Evolutionary conservation across 2,329 filamentous ascomycete species (phyloP), one percentile per base, ranked within the genome.

Genomic region (Paecilomyces variotii): DNA sequence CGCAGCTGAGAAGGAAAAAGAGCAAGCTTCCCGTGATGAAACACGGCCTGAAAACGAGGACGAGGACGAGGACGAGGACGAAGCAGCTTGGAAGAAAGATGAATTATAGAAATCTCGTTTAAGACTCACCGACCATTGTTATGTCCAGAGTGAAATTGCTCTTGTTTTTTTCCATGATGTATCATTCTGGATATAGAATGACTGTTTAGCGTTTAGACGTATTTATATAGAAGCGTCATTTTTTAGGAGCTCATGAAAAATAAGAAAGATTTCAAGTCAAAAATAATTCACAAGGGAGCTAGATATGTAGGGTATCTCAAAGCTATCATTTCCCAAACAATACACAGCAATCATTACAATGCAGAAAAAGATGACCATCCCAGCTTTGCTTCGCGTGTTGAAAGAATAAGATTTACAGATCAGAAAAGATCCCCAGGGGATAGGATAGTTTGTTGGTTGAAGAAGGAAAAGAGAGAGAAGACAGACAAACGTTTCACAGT

Each of bases 21-120:
- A 49, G 53, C n/a, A 35, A 26, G 55, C 35, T 62, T 56, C 60
- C 64, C 39, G 55, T 60, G 34, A 60, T 28, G 61, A 63, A 24
- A 59, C 28, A 25, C 57, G 56, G 27, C 28, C 59, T 53, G 61
- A 64, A 35, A 56, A 60, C 12, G 50, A 61, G 4, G 58, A 19
- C 19, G 19, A 19, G 19, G 19, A 19, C 19, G 19, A 19, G 19
- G 19, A 59, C 25, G 56, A 56, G 54, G 59, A 62, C 60, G 61
- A 55, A 61, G 62, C 25, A 61, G 62, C 35, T 57, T 64, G 51
- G 57, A 65, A 62, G 32, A 72, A 74, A 57, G 68, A 72, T 66
- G 69, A 73, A 59, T 60, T 73, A 61, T 72, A 71, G 64, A 62
- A 25, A 55, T 32, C 26, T 59, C 30, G 28, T 52, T 56, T 10